A percentile compares a stretch with the other conserved stretches of the same genome.
phyloP scores from a whole-genome alignment of 148 eudicot species.

The Oxyria digyna region DNA sequence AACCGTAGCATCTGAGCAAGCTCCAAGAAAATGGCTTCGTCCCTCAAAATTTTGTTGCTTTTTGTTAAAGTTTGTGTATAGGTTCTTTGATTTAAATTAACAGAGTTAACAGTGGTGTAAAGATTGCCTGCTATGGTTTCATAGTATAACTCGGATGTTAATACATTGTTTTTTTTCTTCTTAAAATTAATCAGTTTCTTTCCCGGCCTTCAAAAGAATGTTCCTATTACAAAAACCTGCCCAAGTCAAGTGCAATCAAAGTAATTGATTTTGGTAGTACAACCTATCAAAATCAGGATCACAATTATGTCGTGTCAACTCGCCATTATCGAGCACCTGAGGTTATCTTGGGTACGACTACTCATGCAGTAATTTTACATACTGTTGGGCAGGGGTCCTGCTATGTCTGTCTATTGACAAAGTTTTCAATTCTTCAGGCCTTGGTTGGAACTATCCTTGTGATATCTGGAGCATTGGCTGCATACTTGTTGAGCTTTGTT shows the following conservation, averaged over 20 bases:
- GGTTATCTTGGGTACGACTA: slow-evolving; percentile 68
- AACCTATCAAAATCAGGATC: slow-evolving; percentile 60
- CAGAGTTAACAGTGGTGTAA: neutral
- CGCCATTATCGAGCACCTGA: slow-evolving; percentile 97
- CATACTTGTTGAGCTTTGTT: slow-evolving; percentile 77
- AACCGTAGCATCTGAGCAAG: no score
- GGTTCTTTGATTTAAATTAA: neutral
- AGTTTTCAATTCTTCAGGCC: slow-evolving; percentile 31
- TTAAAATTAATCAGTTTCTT: no score
- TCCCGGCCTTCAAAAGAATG: slow-evolving; percentile 37
- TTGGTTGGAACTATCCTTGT: slow-evolving; percentile 87
- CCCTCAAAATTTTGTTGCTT: neutral
- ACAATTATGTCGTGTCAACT: slow-evolving; percentile 75
- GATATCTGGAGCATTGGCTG: slow-evolving; percentile 90
- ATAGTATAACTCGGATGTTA: neutral
- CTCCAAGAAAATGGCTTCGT: neutral
- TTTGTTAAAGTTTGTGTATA: neutral
- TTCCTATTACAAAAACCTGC: slow-evolving; percentile 61
- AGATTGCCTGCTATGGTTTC: neutral
- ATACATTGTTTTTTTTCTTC: slow-evolving; percentile 20
- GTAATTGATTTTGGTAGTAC: slow-evolving; percentile 96
- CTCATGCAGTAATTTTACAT: neutral
- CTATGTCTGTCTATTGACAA: neutral
- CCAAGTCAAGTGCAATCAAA: slow-evolving; percentile 90
- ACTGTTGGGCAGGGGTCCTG: neutral